A percentile compares a stretch with the other conserved stretches of the same genome.
Conservation (phyloP, 805 yeast species). For the Starmera caribaea region DNA sequence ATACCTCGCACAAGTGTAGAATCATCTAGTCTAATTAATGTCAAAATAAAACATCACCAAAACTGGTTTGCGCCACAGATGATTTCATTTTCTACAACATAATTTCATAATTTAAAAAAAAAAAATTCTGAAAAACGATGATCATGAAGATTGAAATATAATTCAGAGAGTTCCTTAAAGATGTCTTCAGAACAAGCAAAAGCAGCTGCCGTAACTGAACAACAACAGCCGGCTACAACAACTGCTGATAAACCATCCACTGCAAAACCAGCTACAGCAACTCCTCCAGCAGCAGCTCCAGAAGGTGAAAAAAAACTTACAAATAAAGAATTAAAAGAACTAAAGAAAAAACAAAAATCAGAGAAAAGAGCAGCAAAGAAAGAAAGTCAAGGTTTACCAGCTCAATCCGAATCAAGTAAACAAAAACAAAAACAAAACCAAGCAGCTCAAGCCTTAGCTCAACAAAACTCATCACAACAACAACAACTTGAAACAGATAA, state of each 20-base stretch:
- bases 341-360: slow-evolving; percentile 83
- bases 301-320: slow-evolving; percentile 30
- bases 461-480: slow-evolving; percentile 44
- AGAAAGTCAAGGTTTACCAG: slow-evolving; percentile 49
- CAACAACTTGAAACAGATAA: slow-evolving; percentile 27
- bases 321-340: slow-evolving; percentile 79
- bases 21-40: too few species aligned
- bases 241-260: background rate
- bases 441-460: slow-evolving; percentile 34
- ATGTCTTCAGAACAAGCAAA: background rate
- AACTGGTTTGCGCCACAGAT: too few species aligned
- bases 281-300: slow-evolving; percentile 1
- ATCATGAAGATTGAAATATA: too few species aligned
- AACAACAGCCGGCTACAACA: background rate
- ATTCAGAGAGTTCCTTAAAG: too few species aligned
- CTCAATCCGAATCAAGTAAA: slow-evolving; percentile 26
- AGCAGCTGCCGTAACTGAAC: background rate
- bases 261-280: slow-evolving; percentile 1
- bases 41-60: too few species aligned
- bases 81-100: too few species aligned
- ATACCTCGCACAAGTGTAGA: too few species aligned
- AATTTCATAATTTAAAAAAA: too few species aligned
- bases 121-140: too few species aligned
- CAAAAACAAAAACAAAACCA: slow-evolving; percentile 29
- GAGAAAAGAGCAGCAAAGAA: slow-evolving; percentile 88